phyloP scores from a whole-genome alignment of 306 rosid genomes.

The Lathyrus oleraceus region DNA sequence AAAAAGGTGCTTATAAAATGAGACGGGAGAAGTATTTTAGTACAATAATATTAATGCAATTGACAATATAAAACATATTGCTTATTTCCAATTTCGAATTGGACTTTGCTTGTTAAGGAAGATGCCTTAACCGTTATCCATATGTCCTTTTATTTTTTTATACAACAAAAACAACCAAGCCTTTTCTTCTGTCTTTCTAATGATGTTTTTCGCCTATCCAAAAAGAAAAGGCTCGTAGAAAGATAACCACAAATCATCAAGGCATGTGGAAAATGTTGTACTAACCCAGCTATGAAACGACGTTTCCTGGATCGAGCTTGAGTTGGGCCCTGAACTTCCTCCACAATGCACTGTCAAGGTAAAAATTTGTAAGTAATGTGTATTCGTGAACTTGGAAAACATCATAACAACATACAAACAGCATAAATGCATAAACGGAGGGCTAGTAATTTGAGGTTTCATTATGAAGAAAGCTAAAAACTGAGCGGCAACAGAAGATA shows the following conservation, averaged over 20 bases:
- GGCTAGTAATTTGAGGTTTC: slow-evolving; percentile 13
- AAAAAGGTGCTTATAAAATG: too few relatives aligned
- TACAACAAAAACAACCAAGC: not conserved
- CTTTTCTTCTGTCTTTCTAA: not conserved
- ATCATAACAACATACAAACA: slow-evolving; percentile 25
- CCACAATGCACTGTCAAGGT: slow-evolving; percentile 83
- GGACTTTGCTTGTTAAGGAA: slow-evolving; percentile 1
- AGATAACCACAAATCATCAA: too few relatives aligned
- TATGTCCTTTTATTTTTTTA: not conserved
- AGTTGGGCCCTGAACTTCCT: slow-evolving; percentile 92
- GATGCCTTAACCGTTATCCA: slow-evolving; percentile 2
- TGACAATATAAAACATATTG: slow-evolving; percentile 2
- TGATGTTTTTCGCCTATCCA: not conserved
- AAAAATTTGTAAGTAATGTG: slow-evolving; percentile 30
- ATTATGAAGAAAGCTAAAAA: slow-evolving; percentile 19
- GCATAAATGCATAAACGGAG: slow-evolving; percentile 9
- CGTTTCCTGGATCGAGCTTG: slow-evolving; percentile 89
- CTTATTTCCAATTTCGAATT: slow-evolving; percentile 21
- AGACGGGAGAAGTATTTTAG: not conserved
- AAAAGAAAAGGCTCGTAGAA: not conserved
- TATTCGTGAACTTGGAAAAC: slow-evolving; percentile 20
- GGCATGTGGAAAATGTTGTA: not conserved
- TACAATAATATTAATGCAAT: not conserved
- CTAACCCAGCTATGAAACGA: slow-evolving; percentile 87
- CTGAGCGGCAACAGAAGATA: slow-evolving; percentile 9